Evolutionary conservation across 2,329 filamentous ascomycete genomes (phyloP).

Genomic region (Aspergillus quadricinctus): DNA sequence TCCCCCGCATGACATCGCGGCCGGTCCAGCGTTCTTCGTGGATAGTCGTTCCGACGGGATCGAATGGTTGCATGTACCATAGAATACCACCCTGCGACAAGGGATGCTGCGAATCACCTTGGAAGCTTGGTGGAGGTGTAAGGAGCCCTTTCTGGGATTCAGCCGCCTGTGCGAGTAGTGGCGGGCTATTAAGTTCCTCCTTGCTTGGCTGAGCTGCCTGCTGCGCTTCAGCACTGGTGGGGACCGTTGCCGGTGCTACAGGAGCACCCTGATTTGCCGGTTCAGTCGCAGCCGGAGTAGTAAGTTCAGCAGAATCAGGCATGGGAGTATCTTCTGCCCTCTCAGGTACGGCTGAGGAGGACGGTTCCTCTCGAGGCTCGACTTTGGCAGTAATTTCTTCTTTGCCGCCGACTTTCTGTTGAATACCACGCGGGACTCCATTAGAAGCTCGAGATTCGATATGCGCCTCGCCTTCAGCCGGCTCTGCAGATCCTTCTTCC

Average conservation of each 20-base stretch:
- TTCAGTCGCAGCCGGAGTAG: slow-evolving; percentile 8
- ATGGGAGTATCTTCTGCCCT: slow-evolving; percentile 8
- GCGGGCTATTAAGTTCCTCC: slow-evolving; percentile 17
- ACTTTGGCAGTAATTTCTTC: slow-evolving; percentile 15
- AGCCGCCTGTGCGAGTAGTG: slow-evolving; percentile 46
- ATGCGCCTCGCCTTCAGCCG: slow-evolving; percentile 37
- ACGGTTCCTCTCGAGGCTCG: slow-evolving; percentile 23
- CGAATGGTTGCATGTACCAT: slow-evolving; percentile 82
- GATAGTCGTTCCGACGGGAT: slow-evolving; percentile 74
- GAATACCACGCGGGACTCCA: slow-evolving; percentile 35
- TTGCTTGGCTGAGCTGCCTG: slow-evolving; percentile 27
- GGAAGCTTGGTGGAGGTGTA: slow-evolving; percentile 39
- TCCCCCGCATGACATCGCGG: slow-evolving; percentile 63
- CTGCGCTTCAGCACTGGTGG: slow-evolving; percentile 28
- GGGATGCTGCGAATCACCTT: slow-evolving; percentile 42
- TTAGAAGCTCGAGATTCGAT: slow-evolving; percentile 31
- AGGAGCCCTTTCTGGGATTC: slow-evolving; percentile 23
- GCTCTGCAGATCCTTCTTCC: slow-evolving; percentile 29
- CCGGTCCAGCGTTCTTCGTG: slow-evolving; percentile 71
- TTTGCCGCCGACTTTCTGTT: slow-evolving; percentile 26
- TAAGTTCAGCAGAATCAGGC: background rate
- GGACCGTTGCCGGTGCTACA: slow-evolving; percentile 27
- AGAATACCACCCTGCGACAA: slow-evolving; percentile 72
- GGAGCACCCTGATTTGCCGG: slow-evolving; percentile 12
- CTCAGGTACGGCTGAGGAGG: slow-evolving; percentile 7